Percentiles rank a stretch among this genome's conserved stretches.
These are phyloP conservation scores for Peniophora sp. DNA, from an alignment of 1,284 basidiomycete genomes.

Conservation along the genomic window DNA sequence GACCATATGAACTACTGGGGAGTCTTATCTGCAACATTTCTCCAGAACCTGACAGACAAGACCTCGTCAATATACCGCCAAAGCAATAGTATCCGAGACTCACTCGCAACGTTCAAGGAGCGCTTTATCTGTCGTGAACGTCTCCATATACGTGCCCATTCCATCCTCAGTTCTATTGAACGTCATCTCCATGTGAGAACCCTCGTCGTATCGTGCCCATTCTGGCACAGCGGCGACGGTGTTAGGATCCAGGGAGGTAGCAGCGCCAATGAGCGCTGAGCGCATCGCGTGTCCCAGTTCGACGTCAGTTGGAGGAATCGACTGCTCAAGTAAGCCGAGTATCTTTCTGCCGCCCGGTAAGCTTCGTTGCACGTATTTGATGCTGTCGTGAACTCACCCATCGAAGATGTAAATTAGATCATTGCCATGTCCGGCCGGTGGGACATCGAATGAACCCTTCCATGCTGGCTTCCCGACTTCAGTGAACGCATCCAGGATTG, in stretches of 20 bases:
- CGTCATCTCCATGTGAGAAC: not conserved
- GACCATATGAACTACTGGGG: too few species aligned
- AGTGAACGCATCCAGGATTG: conserved; percentile 20
- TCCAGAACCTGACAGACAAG: too few species aligned
- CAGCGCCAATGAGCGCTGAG: conserved; percentile 30
- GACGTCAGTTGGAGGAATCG: conserved; percentile 23
- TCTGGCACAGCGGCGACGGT: conserved; percentile 14
- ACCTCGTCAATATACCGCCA: too few species aligned
- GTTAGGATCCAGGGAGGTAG: conserved; percentile 27
- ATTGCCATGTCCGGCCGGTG: conserved; percentile 24
- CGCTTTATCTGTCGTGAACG: not conserved
- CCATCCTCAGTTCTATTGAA: conserved; percentile 1
- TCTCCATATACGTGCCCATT: not conserved
- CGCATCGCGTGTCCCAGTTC: conserved; percentile 31
- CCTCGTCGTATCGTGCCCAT: conserved; percentile 14
- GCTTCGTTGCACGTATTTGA: not conserved
- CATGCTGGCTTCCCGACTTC: conserved; percentile 22
- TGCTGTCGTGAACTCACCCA: conserved; percentile 3
- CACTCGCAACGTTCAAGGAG: conserved; percentile 2
- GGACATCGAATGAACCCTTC: conserved; percentile 28
- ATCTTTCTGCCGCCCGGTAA: not conserved
- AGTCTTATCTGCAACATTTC: too few species aligned
- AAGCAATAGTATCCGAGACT: too few species aligned
- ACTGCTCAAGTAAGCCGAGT: conserved; percentile 15
- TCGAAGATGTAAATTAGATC: conserved; percentile 28